Evolutionary conservation across 2,329 filamentous ascomycete genomes (phyloP).

Genomic region (Hypoxylon sp.): DNA sequence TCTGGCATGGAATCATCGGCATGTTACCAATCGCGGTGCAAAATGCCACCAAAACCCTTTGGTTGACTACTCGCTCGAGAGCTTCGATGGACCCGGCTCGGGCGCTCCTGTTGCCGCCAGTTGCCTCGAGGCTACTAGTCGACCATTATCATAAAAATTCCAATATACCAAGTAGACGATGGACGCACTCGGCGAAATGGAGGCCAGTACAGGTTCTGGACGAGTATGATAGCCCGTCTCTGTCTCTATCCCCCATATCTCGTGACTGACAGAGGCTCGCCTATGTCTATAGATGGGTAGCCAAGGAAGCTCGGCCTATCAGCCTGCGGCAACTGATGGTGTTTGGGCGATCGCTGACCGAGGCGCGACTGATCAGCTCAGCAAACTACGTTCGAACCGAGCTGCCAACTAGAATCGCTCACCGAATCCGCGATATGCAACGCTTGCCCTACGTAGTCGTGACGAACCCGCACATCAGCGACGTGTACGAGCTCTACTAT

Average conservation of each 20-base stretch:
- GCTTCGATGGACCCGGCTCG: slow-evolving; percentile 29
- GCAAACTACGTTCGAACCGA: slow-evolving; percentile 98
- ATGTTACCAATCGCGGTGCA: slow-evolving; percentile 63
- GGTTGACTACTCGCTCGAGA: slow-evolving; percentile 45
- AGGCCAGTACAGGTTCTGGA: slow-evolving; percentile 74
- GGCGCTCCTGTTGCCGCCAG: slow-evolving; percentile 16
- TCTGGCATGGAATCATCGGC: slow-evolving; percentile 54
- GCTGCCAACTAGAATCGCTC: slow-evolving; percentile 88
- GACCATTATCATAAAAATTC: slow-evolving; percentile 31
- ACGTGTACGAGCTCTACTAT: slow-evolving; percentile 98
- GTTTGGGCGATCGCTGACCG: slow-evolving; percentile 93
- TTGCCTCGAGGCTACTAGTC: slow-evolving; percentile 34
- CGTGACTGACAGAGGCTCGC: slow-evolving; percentile 38
- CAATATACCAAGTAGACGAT: slow-evolving; percentile 39
- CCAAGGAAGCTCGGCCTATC: slow-evolving; percentile 92
- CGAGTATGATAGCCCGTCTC: slow-evolving; percentile 63
- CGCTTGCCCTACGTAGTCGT: slow-evolving; percentile 95
- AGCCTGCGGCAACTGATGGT: slow-evolving; percentile 96
- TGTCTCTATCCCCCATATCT: slow-evolving; percentile 15
- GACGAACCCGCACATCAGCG: slow-evolving; percentile 92
- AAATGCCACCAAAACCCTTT: slow-evolving; percentile 57
- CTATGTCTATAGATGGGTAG: slow-evolving; percentile 79
- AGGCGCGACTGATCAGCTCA: slow-evolving; percentile 88
- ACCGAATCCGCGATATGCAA: slow-evolving; percentile 97
- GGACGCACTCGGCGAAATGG: slow-evolving; percentile 63